phyloP scores from a whole-genome alignment of 1,284 basidiomycete genomes.

The Trichosporon sp. region DNA sequence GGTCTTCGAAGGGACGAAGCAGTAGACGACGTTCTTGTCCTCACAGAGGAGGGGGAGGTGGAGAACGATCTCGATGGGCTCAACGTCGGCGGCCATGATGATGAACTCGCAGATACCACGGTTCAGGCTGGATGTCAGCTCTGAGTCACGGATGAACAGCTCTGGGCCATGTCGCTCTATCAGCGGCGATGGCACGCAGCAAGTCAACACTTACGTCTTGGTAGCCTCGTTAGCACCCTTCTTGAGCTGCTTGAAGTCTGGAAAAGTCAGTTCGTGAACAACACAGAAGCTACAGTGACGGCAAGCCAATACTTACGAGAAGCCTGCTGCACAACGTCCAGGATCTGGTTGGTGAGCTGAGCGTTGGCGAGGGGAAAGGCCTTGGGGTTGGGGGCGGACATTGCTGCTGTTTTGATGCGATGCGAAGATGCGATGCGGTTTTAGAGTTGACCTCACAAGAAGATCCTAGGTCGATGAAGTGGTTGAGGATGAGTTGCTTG shows the following conservation, averaged over 20 bases:
- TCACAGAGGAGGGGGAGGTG: slow-evolving; percentile 97
- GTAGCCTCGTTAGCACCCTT: slow-evolving; percentile 74
- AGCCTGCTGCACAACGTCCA: slow-evolving; percentile 86
- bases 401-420: slow-evolving; percentile 24
- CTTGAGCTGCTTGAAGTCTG: slow-evolving; percentile 69
- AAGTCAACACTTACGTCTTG: slow-evolving; percentile 65
- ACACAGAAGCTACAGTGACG: not conserved
- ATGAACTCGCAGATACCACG: slow-evolving; percentile 99
- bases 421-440: slow-evolving; percentile 13
- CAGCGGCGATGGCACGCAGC: too few relatives aligned
- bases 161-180: too few relatives aligned
- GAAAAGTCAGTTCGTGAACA: not conserved
- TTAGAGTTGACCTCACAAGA: slow-evolving; percentile 40
- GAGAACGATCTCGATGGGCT: slow-evolving; percentile 96
- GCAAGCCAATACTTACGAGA: slow-evolving; percentile 57
- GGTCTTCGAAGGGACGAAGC: slow-evolving; percentile 32
- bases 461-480: slow-evolving; percentile 43
- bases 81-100: slow-evolving; percentile 94
- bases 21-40: slow-evolving; percentile 91
- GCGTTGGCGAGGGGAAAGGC: slow-evolving; percentile 92
- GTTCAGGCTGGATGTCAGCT: slow-evolving; percentile 28
- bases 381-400: slow-evolving; percentile 64
- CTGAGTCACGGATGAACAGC: not conserved
- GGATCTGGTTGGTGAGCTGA: slow-evolving; percentile 90
- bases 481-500: slow-evolving; percentile 9